Percentiles rank a stretch among this genome's conserved stretches.
phyloP scores from a whole-genome alignment of 2,329 filamentous ascomycete genomes.

The Ramichloridium luteum region DNA sequence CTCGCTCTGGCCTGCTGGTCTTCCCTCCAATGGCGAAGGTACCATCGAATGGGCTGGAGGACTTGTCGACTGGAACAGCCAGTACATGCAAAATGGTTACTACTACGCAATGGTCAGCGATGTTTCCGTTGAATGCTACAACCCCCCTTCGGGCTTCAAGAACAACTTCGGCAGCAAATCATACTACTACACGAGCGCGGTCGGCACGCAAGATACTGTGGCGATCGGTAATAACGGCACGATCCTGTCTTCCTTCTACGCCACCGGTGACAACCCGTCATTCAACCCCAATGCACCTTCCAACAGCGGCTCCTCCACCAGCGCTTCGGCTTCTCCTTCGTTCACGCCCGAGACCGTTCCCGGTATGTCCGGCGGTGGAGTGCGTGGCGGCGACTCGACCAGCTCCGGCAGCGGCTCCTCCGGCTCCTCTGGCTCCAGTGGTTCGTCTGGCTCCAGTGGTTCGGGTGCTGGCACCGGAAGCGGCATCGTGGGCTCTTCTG shows the following conservation, averaged over 20 bases:
- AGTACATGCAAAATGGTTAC: constrained; percentile 77
- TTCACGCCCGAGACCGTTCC: constrained; percentile 38
- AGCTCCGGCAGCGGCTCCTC: constrained; percentile 11
- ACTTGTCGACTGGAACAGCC: constrained; percentile 70
- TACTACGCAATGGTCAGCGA: constrained; percentile 73
- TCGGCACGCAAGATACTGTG: constrained; percentile 64
- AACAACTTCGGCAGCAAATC: constrained; percentile 44
- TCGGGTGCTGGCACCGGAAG: constrained; percentile 15
- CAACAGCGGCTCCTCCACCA: constrained; percentile 16
- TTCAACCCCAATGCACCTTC: constrained; percentile 31
- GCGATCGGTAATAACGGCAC: constrained; percentile 63
- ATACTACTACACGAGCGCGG: constrained; percentile 60
- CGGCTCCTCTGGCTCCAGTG: constrained; percentile 6
- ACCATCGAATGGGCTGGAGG: constrained; percentile 90
- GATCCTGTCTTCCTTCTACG: constrained; percentile 64
- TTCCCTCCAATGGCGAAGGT: constrained; percentile 63
- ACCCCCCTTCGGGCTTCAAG: constrained; percentile 60
- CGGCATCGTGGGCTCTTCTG: constrained; percentile 10
- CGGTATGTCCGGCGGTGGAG: constrained; percentile 38
- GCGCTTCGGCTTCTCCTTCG: constrained; percentile 13
- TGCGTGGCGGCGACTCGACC: constrained; percentile 21
- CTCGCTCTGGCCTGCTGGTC: constrained; percentile 90
- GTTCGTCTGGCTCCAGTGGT: constrained; percentile 11
- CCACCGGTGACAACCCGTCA: constrained; percentile 62
- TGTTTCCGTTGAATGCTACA: constrained; percentile 76